phyloP scores from a whole-genome alignment of 2,329 filamentous ascomycete species.

The Scedosporium boydii region DNA sequence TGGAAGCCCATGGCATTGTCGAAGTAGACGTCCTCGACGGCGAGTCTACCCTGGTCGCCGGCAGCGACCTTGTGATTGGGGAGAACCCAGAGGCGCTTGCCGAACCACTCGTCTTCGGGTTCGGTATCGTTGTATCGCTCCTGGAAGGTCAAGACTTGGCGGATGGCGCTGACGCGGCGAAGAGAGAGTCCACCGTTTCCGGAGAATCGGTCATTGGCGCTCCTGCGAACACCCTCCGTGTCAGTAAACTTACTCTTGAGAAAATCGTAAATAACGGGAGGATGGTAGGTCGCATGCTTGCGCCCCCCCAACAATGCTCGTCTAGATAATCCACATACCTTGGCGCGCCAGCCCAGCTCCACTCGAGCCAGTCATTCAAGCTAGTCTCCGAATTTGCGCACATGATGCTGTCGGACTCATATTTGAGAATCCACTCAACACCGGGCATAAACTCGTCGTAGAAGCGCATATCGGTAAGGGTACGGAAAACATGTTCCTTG shows the following conservation, averaged over 20 bases:
- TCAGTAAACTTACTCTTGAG: no score
- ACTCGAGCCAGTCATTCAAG: conserved; percentile 44
- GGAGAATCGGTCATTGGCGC: conserved; percentile 31
- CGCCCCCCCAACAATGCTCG: neutral
- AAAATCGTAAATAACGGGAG: neutral
- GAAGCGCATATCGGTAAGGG: conserved; percentile 41
- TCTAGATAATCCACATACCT: conserved; percentile 23
- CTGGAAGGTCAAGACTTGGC: conserved; percentile 37
- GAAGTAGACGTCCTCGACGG: conserved; percentile 39
- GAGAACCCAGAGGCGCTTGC: conserved; percentile 34
- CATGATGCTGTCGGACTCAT: conserved; percentile 45
- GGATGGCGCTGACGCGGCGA: conserved; percentile 41
- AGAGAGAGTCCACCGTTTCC: conserved; percentile 46
- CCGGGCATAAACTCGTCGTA: conserved; percentile 40
- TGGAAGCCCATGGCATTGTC: conserved; percentile 47
- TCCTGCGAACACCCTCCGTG: conserved; percentile 16
- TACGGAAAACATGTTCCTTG: conserved; percentile 37
- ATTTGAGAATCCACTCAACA: conserved; percentile 45
- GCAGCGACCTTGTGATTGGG: conserved; percentile 38
- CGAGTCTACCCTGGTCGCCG: conserved; percentile 29
- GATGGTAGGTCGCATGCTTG: no score
- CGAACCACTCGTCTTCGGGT: conserved; percentile 48
- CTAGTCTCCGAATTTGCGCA: conserved; percentile 43
- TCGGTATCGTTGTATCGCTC: conserved; percentile 38
- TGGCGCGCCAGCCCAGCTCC: conserved; percentile 43